Percentiles rank a stretch among this genome's conserved stretches.
These are phyloP conservation scores for Populus nigra DNA, from an alignment of 345 rosid species.

Conservation along the genomic window DNA sequence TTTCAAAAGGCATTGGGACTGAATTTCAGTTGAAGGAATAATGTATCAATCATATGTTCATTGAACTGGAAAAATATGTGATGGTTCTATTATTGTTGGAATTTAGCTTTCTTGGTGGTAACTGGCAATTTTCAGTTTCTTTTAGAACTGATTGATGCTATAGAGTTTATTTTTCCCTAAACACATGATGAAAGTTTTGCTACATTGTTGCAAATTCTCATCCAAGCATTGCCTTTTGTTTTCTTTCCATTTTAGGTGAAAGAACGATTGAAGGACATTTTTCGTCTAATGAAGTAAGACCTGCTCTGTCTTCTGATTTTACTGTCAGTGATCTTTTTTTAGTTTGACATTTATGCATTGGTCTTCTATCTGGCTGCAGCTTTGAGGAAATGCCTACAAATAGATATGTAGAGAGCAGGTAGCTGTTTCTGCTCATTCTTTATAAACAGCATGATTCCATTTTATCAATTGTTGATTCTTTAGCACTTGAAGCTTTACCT, in stretches of 20 bases:
- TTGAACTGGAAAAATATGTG: not conserved
- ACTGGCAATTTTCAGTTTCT: not conserved
- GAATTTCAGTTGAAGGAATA: not conserved
- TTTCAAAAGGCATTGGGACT: not conserved
- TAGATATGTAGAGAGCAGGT: slow-evolving; percentile 96
- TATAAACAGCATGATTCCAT: not conserved
- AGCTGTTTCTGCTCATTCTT: slow-evolving; percentile 7
- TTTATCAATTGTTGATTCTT: slow-evolving; percentile 13
- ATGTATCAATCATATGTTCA: not conserved
- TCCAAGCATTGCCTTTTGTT: not conserved
- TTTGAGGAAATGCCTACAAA: slow-evolving; percentile 98
- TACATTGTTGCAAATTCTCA: not conserved
- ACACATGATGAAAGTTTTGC: not conserved
- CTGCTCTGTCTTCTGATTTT: not conserved
- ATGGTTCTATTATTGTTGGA: not conserved
- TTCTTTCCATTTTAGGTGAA: slow-evolving; percentile 52
- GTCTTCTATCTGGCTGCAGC: slow-evolving; percentile 40
- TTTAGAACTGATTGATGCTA: not conserved
- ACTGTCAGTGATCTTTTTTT: not conserved
- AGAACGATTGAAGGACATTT: slow-evolving; percentile 73
- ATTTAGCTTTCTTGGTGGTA: not conserved
- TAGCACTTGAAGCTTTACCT: not conserved
- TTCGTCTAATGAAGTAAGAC: slow-evolving; percentile 75
- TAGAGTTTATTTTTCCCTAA: not conserved
- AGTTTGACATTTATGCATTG: slow-evolving; percentile 13